Evolutionary conservation across 371 early-diverging fungal species (phyloP).

Genomic region (Hamiltosporidium tvaerminnensis): DNA sequence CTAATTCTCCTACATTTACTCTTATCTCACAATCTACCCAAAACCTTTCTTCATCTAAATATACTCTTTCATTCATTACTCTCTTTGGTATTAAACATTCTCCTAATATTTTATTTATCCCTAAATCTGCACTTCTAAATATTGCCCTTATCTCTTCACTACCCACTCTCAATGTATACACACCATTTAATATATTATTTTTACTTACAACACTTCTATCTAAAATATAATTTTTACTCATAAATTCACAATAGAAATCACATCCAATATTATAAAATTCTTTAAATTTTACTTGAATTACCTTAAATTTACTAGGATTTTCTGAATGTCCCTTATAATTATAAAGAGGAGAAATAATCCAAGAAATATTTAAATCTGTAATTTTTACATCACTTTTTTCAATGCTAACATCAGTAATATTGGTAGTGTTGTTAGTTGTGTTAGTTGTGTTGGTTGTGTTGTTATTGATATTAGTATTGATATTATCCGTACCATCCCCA

Average conservation of each 20-base stretch:
- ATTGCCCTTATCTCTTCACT: constrained; percentile 22
- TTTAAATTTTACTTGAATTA: constrained; percentile 31
- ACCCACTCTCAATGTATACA: constrained; percentile 24
- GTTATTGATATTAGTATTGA: too few species aligned
- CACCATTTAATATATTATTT: constrained; percentile 11
- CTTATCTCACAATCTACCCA: constrained; percentile 10
- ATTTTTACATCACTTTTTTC: background rate
- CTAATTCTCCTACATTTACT: constrained; percentile 10
- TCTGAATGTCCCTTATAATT: constrained; percentile 8
- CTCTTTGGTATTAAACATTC: constrained; percentile 25
- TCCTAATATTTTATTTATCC: constrained; percentile 16
- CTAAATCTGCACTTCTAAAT: constrained; percentile 16
- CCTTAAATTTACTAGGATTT: constrained; percentile 16
- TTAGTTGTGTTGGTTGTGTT: too few species aligned
- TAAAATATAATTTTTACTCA: constrained; percentile 5
- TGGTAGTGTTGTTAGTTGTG: too few species aligned
- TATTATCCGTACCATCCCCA: too few species aligned
- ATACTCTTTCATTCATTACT: constrained; percentile 15
- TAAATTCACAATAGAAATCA: constrained; percentile 25
- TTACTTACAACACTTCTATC: constrained; percentile 10
- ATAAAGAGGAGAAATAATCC: background rate
- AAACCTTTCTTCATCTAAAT: constrained; percentile 10
- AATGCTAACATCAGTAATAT: too few species aligned
- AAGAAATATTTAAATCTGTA: background rate
- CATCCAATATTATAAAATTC: constrained; percentile 22